Base-by-base conservation (phyloP, 306 rosid genomes). In the Oemleria cerasiformis region DNA sequence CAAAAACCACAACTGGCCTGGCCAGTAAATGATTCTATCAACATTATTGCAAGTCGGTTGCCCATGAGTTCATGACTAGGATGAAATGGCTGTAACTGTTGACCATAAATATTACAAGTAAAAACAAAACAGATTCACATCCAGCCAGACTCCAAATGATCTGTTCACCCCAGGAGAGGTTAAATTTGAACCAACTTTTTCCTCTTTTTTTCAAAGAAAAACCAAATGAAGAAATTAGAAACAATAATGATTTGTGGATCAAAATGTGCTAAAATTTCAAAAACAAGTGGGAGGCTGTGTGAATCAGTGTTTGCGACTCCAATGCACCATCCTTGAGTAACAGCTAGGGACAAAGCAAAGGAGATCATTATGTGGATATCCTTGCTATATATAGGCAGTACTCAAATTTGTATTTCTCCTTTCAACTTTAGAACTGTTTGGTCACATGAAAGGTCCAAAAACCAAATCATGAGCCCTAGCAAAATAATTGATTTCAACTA, bases 341-440 rank as follows among this genome's bases (percentile, higher is more conserved):
- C 78, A 73, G 75, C 84, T 55, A 78, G 78, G 65, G 80, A 82
- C 83, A 80, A 76, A 65, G 57, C 39, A 74, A 63, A 80, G 42
- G 42, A 61, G 78, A 73, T 87, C 81, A 68, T 34, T 70, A 57
- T 21, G 70, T 44, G 56, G 84, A 74, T 82, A 47, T 60, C 64
- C 63, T 73, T 49, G 75, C 54, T 49, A 45, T 53, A 43, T 60
- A 34, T 34, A 5, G 17, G 51, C 16, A 15, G 74, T 66, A 34
- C 60, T 1, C 20, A 23, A 43, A 72, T 44, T 83, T 73, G 81
- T 83, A 71, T 73, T 58, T 43, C 69, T 68, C 68, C 19, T 47
- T 73, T 51, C 25, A 60, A 51, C 62, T 64, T 66, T 61, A 40
- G 63, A 68, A 79, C 77, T 68, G 72, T 69, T 70, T 68, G 77